Evolutionary conservation across 2,329 filamentous ascomycete genomes (phyloP), one percentile per base, ranked within the genome.

Genomic region (Pseudopyricularia cyperi): DNA sequence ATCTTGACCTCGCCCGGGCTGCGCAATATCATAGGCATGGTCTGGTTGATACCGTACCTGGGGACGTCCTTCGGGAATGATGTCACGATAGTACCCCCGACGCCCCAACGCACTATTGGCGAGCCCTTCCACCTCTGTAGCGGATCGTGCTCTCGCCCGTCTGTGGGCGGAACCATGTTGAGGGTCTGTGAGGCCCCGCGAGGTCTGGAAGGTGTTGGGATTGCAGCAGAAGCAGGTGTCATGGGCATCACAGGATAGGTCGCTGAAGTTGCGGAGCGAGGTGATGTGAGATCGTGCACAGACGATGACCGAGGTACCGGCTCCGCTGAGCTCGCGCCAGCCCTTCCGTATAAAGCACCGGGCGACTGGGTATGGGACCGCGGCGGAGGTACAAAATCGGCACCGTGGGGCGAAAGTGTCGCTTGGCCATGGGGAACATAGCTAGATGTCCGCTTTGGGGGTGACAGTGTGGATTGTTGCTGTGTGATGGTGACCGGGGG

Each of bases 11-110:
- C 87, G 2, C 93, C 93, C 17, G 88, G 82, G 46, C 79, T 86
- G 48, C 89, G 83, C 60, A 93, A 82, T 56, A 96, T 85, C 70
- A 85, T 85, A 0, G 91, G 89, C 7, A 78, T 67, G 19, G 77
- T 73, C 58, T 85, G 80, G 49, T 82, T 86, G 57, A 87, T 82
- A 26, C 83, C 82, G 66, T 95, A 97, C 47, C 90, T 82, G 14
- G 91, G 90, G 33, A 93, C 80, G 57, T 91, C 85, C 63, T 87
- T 89, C 0, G 94, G 93, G 61, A 97, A 96, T 44, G 83, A 88
- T 1, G 86, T 89, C 3, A 94, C 75, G 11, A 96, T 71, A 2
- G 80, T 79, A 12, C 93, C 93, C 19, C 89, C 90, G 48, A 94
- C 82, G 3, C 89, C 89, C 84, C 94, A 98, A 1, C 79, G 79